Conservation (phyloP, 768 basidiomycete species). For the Podaxis sp. region DNA sequence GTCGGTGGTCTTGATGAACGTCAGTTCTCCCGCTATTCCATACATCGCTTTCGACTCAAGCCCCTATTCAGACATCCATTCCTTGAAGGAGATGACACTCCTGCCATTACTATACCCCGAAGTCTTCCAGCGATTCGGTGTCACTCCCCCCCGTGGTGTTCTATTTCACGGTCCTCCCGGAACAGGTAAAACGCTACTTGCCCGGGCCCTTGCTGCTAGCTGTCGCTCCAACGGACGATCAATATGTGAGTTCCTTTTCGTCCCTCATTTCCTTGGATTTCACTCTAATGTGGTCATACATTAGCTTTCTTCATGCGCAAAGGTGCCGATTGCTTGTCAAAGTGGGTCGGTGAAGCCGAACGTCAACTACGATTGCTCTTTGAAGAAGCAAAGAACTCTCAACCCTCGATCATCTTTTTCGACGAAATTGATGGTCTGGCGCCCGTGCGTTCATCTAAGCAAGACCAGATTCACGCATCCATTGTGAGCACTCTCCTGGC, state of each 20-base stretch:
- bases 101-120: constrained; percentile 95
- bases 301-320: constrained; percentile 99
- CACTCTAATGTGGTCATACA: background rate
- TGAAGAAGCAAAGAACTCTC: constrained; percentile 89
- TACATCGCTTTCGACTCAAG: constrained; percentile 4
- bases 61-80: constrained; percentile 77
- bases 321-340: constrained; percentile 95
- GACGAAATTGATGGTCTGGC: constrained; percentile 99
- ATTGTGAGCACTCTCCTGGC: constrained; percentile 96
- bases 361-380: constrained; percentile 92
- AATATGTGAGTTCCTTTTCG: constrained; percentile 63
- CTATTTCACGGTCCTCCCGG: constrained; percentile 98
- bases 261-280: background rate
- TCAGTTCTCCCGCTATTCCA: constrained; percentile 36
- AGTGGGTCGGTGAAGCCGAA: constrained; percentile 99
- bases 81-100: constrained; percentile 97
- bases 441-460: constrained; percentile 96
- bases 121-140: constrained; percentile 89
- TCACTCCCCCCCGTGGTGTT: constrained; percentile 95
- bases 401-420: constrained; percentile 98
- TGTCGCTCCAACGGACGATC: constrained; percentile 84
- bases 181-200: constrained; percentile 95
- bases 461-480: constrained; percentile 98
- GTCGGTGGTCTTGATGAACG: constrained; percentile 96
- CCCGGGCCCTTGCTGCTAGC: constrained; percentile 91